Conservation (phyloP, 106 monocot species). For the Dendrobium chrysotoxum region DNA sequence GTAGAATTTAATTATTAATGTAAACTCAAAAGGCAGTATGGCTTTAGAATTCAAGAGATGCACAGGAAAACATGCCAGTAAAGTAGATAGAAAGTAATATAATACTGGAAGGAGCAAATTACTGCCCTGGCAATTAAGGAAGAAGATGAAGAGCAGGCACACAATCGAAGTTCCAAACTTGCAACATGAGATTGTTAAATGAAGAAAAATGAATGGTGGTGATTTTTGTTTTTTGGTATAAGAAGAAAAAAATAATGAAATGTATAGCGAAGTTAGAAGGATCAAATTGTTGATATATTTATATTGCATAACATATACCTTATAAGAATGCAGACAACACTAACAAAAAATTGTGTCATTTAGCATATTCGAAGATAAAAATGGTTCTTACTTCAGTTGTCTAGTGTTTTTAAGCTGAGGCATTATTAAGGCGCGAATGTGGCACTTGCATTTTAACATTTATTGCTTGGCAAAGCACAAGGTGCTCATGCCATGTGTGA, state of each 20-base stretch:
- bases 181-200: neutral
- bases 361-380: neutral
- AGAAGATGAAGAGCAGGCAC: no score
- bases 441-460: neutral
- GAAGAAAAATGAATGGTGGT: neutral
- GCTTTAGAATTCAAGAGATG: no score
- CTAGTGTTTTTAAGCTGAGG: neutral
- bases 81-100: neutral
- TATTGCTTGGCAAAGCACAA: neutral
- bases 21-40: no score
- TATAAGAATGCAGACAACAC: neutral
- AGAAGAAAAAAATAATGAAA: neutral
- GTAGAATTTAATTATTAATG: no score
- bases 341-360: neutral
- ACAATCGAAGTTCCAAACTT: neutral
- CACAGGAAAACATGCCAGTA: no score
- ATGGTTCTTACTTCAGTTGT: neutral
- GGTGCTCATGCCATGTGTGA: neutral
- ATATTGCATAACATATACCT: no score
- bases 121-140: neutral
- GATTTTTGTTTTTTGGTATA: neutral
- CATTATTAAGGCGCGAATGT: neutral
- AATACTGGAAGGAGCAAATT: neutral
- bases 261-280: neutral
- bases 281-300: no score